Conservation (phyloP, 2,329 filamentous ascomycete species). For the Ophiostoma tasmaniense region DNA sequence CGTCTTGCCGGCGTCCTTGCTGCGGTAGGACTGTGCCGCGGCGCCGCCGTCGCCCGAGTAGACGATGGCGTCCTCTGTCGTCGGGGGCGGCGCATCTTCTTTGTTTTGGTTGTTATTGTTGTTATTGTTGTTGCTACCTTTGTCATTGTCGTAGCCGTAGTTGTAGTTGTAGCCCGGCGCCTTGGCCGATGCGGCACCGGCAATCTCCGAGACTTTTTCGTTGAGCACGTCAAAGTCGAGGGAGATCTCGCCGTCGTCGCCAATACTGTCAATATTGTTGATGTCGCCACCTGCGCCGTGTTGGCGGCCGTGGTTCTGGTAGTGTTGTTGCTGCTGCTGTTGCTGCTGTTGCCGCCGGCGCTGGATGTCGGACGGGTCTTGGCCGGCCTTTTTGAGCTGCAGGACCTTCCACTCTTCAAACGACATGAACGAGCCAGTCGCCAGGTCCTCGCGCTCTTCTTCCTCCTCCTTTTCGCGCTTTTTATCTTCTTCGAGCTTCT, state of each 20-base stretch:
- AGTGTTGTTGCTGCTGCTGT: slow-evolving; percentile 25
- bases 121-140: slow-evolving; percentile 15
- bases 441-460: slow-evolving; percentile 41
- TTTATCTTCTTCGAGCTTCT: background rate
- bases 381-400: slow-evolving; percentile 77
- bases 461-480: slow-evolving; percentile 14
- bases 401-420: slow-evolving; percentile 98
- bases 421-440: slow-evolving; percentile 67
- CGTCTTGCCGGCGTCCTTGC: slow-evolving; percentile 91
- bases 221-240: slow-evolving; percentile 45
- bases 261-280: slow-evolving; percentile 52
- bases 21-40: slow-evolving; percentile 52
- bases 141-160: slow-evolving; percentile 1
- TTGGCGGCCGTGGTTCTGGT: slow-evolving; percentile 6
- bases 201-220: slow-evolving; percentile 37
- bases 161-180: slow-evolving; percentile 21
- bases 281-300: slow-evolving; percentile 49
- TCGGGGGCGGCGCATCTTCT: background rate
- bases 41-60: slow-evolving; percentile 34
- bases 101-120: slow-evolving; percentile 21
- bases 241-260: slow-evolving; percentile 79
- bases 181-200: slow-evolving; percentile 26
- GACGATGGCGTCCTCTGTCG: slow-evolving; percentile 35
- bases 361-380: slow-evolving; percentile 59
- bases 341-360: slow-evolving; percentile 49